These are phyloP conservation scores for Gaeumannomyces tritici DNA, from an alignment of 2,329 filamentous ascomycete genomes.

Conservation along the genomic window DNA sequence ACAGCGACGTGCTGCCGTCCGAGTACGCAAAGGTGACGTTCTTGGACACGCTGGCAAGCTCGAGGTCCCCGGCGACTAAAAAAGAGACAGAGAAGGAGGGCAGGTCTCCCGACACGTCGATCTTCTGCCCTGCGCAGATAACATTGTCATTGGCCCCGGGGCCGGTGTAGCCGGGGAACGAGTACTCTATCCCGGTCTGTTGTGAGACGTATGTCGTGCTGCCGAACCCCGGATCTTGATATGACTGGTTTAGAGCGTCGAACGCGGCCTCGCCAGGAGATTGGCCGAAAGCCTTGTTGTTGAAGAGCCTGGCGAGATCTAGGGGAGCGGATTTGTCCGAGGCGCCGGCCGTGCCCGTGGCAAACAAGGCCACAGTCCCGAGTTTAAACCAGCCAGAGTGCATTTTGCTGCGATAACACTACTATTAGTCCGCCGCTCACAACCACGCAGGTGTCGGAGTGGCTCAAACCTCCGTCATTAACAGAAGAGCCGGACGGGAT, in stretches of 20 bases:
- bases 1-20: slow-evolving; percentile 26
- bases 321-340: slow-evolving; percentile 16
- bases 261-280: slow-evolving; percentile 35
- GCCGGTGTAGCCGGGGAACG: slow-evolving; percentile 30
- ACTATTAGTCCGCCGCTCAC: not conserved
- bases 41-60: slow-evolving; percentile 25
- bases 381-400: not conserved
- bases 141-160: slow-evolving; percentile 28
- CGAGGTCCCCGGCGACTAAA: slow-evolving; percentile 26
- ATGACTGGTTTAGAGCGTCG: slow-evolving; percentile 29
- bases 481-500: too few species aligned
- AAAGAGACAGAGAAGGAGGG: slow-evolving; percentile 31
- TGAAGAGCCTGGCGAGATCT: slow-evolving; percentile 26
- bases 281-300: slow-evolving; percentile 37
- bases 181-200: slow-evolving; percentile 29
- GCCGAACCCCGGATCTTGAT: slow-evolving; percentile 22
- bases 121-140: slow-evolving; percentile 28
- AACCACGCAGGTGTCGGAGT: not conserved
- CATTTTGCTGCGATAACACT: not conserved
- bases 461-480: too few species aligned
- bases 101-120: slow-evolving; percentile 18
- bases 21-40: slow-evolving; percentile 31
- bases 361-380: not conserved
- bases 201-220: slow-evolving; percentile 26
- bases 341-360: not conserved